These are phyloP conservation scores for Agrocybe praecox DNA, from an alignment of 768 basidiomycete species.

Conservation along the genomic window DNA sequence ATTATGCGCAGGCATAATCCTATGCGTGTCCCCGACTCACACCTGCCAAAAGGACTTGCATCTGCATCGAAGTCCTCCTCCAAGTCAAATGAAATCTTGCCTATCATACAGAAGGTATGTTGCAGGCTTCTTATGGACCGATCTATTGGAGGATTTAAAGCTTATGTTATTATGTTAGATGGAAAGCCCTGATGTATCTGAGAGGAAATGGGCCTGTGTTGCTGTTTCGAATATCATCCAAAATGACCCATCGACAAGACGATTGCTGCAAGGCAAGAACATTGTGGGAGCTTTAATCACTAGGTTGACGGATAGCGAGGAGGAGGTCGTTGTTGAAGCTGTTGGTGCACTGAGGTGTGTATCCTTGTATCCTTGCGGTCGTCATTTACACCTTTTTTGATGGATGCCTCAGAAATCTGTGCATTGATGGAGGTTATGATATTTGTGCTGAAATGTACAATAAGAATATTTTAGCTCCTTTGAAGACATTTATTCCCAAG, in stretches of 20 bases:
- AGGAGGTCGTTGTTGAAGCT: constrained; percentile 91
- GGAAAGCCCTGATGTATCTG: constrained; percentile 72
- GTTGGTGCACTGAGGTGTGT: constrained; percentile 83
- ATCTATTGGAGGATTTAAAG: constrained; percentile 7
- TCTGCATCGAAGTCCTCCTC: constrained; percentile 73
- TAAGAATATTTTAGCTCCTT: constrained; percentile 83
- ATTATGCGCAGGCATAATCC: constrained; percentile 90
- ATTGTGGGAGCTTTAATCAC: constrained; percentile 85
- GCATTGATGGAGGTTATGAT: constrained; percentile 94
- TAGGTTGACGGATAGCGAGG: constrained; percentile 85
- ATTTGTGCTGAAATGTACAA: constrained; percentile 98
- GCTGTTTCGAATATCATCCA: constrained; percentile 95
- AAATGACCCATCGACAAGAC: constrained; percentile 90
- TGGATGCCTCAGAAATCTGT: constrained; percentile 70
- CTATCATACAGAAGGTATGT: constrained; percentile 86
- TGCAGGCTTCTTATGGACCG: background rate
- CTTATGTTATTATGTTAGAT: constrained; percentile 48
- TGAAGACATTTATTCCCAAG: constrained; percentile 79
- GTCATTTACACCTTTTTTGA: background rate
- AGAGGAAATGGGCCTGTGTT: constrained; percentile 95
- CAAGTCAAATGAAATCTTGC: constrained; percentile 79
- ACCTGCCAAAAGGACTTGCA: constrained; percentile 81
- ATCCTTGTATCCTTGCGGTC: constrained; percentile 8
- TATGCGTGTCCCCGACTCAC: constrained; percentile 90
- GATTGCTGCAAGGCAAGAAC: constrained; percentile 89